These are phyloP conservation scores for Galerina sulciceps DNA, from an alignment of 768 basidiomycete species.

Conservation along the genomic window DNA sequence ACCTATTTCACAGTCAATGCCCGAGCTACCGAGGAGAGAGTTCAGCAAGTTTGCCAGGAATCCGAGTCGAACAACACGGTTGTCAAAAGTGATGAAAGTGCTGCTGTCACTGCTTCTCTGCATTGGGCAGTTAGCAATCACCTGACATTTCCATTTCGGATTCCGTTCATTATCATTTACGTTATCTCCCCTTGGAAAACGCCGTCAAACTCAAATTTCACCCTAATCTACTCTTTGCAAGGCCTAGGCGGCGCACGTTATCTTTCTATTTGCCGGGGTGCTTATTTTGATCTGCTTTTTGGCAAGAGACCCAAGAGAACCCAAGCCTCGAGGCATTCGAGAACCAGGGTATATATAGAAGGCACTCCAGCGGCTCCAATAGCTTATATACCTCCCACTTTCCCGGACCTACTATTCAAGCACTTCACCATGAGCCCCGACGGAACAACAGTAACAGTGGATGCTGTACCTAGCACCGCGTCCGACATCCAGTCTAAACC, in stretches of 20 bases:
- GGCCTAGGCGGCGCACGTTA: background rate
- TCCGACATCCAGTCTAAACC: slow-evolving; percentile 18
- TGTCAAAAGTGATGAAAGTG: no score
- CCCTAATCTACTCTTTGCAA: background rate
- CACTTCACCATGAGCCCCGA: slow-evolving; percentile 20
- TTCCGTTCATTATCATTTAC: no score
- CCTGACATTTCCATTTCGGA: no score
- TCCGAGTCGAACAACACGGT: no score
- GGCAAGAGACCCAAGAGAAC: background rate
- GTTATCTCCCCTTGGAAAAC: no score
- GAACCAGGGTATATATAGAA: slow-evolving; percentile 16
- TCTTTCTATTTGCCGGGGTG: background rate
- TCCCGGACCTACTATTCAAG: background rate
- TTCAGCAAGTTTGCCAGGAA: no score
- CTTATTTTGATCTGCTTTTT: background rate
- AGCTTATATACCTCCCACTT: slow-evolving; percentile 20
- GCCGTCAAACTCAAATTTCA: no score
- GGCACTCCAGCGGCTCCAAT: slow-evolving; percentile 16
- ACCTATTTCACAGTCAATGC: no score
- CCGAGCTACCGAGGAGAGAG: no score
- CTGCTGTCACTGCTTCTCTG: no score
- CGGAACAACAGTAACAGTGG: slow-evolving; percentile 9
- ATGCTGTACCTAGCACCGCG: slow-evolving; percentile 19
- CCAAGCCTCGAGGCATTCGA: slow-evolving; percentile 9
- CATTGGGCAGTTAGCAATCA: no score